Percentiles rank a stretch among this genome's conserved stretches.
These are phyloP conservation scores for Jatropha curcas DNA, from an alignment of 345 rosid species.

Conservation along the genomic window DNA sequence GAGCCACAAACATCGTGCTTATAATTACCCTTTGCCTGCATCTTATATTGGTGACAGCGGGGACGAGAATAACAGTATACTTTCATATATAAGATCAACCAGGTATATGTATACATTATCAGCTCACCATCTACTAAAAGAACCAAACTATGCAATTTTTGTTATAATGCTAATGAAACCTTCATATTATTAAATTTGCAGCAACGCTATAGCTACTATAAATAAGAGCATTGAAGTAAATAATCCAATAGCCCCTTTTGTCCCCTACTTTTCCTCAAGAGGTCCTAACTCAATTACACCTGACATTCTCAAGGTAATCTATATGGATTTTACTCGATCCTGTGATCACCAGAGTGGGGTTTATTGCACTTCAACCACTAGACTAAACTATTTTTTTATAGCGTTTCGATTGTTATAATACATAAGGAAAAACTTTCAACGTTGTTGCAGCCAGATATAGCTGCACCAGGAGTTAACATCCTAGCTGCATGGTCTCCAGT, in stretches of 20 bases:
- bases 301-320: conserved; percentile 49
- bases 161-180: too few relatives aligned
- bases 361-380: too few relatives aligned
- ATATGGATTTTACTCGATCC: too few relatives aligned
- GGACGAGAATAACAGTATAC: conserved; percentile 3
- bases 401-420: too few relatives aligned
- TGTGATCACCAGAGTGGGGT: too few relatives aligned
- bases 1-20: neutral
- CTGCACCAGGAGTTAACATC: conserved; percentile 57
- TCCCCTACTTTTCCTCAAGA: conserved; percentile 50
- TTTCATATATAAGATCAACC: conserved; percentile 19
- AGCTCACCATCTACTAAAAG: too few relatives aligned
- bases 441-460: conserved; percentile 52
- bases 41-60: conserved; percentile 12
- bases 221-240: conserved; percentile 19
- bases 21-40: conserved; percentile 25
- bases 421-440: neutral
- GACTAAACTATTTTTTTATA: too few relatives aligned
- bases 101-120: conserved; percentile 10
- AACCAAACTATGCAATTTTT: too few relatives aligned
- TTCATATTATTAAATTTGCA: neutral
- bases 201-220: conserved; percentile 35
- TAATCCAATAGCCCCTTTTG: conserved; percentile 25
- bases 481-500: conserved; percentile 50
- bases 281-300: conserved; percentile 50